Evolutionary conservation across 352 stramenopile species (phyloP), one percentile per base, ranked within the genome.

Genomic region (Phytopythium aichiense): DNA sequence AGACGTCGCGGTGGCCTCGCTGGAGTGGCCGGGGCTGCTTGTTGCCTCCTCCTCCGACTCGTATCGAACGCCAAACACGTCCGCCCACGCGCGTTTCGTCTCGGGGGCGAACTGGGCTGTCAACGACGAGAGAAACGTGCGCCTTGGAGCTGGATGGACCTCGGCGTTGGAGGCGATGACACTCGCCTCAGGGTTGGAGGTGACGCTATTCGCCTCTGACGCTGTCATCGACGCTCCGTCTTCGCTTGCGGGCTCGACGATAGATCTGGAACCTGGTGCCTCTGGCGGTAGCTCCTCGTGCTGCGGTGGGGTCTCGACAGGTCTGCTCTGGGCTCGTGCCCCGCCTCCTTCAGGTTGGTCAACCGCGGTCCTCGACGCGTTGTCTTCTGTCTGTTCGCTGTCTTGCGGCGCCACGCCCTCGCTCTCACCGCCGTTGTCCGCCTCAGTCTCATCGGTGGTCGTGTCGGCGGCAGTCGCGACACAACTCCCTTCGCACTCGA

Each of bases 1-100:
- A 45, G 5, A 11, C 2, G 31, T 16, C 23, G 15, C 38, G 2
- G 0, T 15, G 7, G 22, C 0, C 22, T 7, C 22, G 0, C 1
- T 37, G 7, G 7, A n/a, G 46, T 25, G 46, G 22, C 22, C 13
- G 5, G 37, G 7, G 30, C 33, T 30, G 43, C 1, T 28, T 15
- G 23, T 1, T 8, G 23, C 18, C 38, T 64, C 56, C 5, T 67
- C 57, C 1, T 70, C 67, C 18, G 87, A 71, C 58, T 87, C 81
- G 53, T 81, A 89, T 7, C 72, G 71, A 35, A 77, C 73, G 0
- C 77, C 76, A 61, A 91, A 91, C 28, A 91, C 75, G 42, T 81
- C 67, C 0, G 67, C 59, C 79, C 79, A 88, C 5, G 72, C 74
- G 2, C 59, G 63, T 30, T 72, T 79, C 1, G 76, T 80, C 53